Evolutionary conservation across 257 asterid genomes (phyloP).

Genomic region (Salvia splendens): DNA sequence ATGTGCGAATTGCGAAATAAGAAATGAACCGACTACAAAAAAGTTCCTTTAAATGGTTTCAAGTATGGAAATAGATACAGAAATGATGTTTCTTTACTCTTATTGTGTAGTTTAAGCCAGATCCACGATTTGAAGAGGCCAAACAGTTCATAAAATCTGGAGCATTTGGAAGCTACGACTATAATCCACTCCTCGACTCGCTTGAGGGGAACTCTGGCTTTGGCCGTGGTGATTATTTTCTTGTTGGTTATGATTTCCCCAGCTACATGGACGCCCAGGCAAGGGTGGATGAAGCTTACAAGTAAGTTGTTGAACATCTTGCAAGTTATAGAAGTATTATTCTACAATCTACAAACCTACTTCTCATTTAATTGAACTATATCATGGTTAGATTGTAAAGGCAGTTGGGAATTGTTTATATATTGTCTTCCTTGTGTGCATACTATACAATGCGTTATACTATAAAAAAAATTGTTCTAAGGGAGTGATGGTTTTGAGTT

Average conservation of each 20-base stretch:
- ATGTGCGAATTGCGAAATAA: not conserved
- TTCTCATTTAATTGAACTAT: not conserved
- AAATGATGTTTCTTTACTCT: constrained; percentile 22
- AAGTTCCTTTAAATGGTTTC: not conserved
- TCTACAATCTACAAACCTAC: not conserved
- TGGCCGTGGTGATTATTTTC: constrained; percentile 96
- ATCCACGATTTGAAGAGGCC: constrained; percentile 96
- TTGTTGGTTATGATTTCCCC: constrained; percentile 86
- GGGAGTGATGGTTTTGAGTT: not conserved
- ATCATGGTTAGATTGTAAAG: no score
- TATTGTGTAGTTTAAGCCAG: constrained; percentile 78
- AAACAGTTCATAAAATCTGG: constrained; percentile 85
- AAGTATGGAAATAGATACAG: not conserved
- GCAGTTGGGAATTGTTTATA: no score
- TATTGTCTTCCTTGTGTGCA: not conserved
- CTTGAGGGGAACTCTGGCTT: constrained; percentile 92
- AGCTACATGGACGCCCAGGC: constrained; percentile 92
- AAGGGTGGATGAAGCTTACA: constrained; percentile 89
- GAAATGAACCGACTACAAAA: not conserved
- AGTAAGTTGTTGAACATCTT: constrained; percentile 50
- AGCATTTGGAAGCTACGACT: constrained; percentile 94
- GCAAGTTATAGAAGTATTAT: not conserved
- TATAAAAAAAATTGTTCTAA: not conserved
- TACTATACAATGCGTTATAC: not conserved
- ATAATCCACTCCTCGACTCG: constrained; percentile 91